Evolutionary conservation across 2,329 filamentous ascomycete species (phyloP).

Genomic region (Trichoderma sp.): DNA sequence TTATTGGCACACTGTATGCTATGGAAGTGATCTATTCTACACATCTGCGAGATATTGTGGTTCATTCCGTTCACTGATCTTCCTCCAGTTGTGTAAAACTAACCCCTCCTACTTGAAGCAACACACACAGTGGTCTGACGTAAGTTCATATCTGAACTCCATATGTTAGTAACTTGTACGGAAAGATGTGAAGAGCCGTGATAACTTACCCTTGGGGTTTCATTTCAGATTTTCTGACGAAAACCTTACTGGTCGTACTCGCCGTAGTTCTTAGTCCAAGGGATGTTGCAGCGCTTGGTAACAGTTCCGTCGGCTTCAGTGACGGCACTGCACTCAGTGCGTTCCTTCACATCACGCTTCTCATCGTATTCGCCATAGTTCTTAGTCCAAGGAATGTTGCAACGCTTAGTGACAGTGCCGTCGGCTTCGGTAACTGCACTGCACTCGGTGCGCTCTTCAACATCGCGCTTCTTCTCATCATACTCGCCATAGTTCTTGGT

Average conservation of each 20-base stretch:
- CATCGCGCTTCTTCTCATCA: too few species aligned
- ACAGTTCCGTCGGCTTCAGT: too few species aligned
- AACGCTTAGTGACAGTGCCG: too few species aligned
- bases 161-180: neutral
- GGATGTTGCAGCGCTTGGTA: too few species aligned
- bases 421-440: too few species aligned
- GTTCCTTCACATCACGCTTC: too few species aligned
- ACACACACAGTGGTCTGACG: neutral
- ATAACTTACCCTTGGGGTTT: neutral
- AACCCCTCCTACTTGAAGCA: neutral
- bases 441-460: too few species aligned
- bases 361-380: too few species aligned
- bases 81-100: neutral
- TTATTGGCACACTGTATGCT: neutral
- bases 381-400: too few species aligned
- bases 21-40: neutral
- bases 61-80: neutral
- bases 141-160: neutral
- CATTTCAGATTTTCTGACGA: neutral
- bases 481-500: too few species aligned
- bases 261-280: neutral
- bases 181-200: neutral
- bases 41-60: neutral
- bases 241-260: neutral
- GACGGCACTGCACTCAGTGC: too few species aligned